Evolutionary conservation across 2,329 filamentous ascomycete species (phyloP), one percentile per base, ranked within the genome.

Genomic region (Exophiala aquamarina): DNA sequence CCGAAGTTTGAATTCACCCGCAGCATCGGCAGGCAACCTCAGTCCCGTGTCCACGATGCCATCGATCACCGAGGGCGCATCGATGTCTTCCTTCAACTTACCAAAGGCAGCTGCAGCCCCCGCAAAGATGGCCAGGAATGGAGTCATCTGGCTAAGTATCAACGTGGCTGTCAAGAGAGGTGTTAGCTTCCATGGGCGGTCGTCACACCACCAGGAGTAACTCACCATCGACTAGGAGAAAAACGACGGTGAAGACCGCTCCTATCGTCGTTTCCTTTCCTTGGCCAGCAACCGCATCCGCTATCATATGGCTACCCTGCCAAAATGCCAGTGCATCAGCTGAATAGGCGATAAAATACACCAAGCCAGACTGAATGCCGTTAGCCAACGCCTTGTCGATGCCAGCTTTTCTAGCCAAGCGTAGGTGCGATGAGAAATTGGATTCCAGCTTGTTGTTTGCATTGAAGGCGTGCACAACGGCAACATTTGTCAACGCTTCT

Each of bases 81-180:
- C n/a, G n/a, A n/a, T n/a, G 36, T 83, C 81, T 23, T 73, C 68
- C 11, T 71, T 71, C 4, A 87, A 66, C 40, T 82, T 80, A 45
- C 76, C 66, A 55, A 78, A 87, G 1, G 82, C 70, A 14, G 70
- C 70, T 9, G 72, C 65, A 2, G 74, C 76, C 9, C 69, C 67
- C 8, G 69, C 68, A 45, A 79, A 78, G 2, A 77, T 56, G 29
- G 75, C 76, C n/a, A 76, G 54, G 56, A 73, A 70, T 5, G 72
- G 72, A 7, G 71, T 71, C 26, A 73, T 66, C 44, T 70, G 66
- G 47, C 70, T 71, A 11, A 75, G 63, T 18, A 74, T 65, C 33
- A 75, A 64, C 8, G 71, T 67, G 68, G 63, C 73, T 47, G 36
- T 41, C n/a, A n/a, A n/a, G n/a, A n/a, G n/a, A n/a, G n/a, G n/a